phyloP scores from a whole-genome alignment of 2,329 filamentous ascomycete genomes.

The Penicillium frequentans region DNA sequence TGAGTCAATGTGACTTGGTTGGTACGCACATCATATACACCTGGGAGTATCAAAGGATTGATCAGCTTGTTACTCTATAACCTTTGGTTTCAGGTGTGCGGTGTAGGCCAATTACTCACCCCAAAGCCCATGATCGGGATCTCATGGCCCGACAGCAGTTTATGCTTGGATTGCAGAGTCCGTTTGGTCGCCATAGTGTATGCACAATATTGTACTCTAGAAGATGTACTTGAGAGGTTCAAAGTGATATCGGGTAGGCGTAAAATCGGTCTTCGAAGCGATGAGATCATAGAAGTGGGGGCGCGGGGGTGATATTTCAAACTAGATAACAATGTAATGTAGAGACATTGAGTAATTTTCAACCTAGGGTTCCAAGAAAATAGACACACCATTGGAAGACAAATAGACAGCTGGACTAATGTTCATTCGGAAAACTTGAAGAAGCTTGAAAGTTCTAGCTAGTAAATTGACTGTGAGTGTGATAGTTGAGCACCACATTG shows the following conservation, averaged over 20 bases:
- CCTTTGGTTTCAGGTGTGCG: not conserved
- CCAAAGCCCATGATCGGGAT: slow-evolving; percentile 63
- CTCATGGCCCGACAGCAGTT: slow-evolving; percentile 60
- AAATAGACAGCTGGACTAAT: too few species aligned
- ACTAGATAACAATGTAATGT: not conserved
- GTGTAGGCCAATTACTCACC: slow-evolving; percentile 36
- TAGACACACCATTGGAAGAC: too few species aligned
- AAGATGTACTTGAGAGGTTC: not conserved
- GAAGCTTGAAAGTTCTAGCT: too few species aligned
- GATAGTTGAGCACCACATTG: too few species aligned
- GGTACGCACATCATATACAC: slow-evolving; percentile 34
- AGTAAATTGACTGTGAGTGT: too few species aligned
- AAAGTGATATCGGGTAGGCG: not conserved
- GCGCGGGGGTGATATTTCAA: not conserved
- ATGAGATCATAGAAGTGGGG: slow-evolving; percentile 22
- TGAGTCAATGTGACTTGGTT: too few species aligned
- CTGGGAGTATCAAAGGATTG: slow-evolving; percentile 12
- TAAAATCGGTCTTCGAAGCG: not conserved
- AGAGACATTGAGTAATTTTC: too few species aligned
- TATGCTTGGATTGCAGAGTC: slow-evolving; percentile 42
- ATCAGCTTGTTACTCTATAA: not conserved
- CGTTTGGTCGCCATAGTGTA: slow-evolving; percentile 19
- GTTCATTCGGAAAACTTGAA: too few species aligned
- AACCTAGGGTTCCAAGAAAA: too few species aligned
- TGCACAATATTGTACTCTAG: not conserved